Conservation (phyloP, 345 rosid genomes). For the Gossypioides kirkii region DNA sequence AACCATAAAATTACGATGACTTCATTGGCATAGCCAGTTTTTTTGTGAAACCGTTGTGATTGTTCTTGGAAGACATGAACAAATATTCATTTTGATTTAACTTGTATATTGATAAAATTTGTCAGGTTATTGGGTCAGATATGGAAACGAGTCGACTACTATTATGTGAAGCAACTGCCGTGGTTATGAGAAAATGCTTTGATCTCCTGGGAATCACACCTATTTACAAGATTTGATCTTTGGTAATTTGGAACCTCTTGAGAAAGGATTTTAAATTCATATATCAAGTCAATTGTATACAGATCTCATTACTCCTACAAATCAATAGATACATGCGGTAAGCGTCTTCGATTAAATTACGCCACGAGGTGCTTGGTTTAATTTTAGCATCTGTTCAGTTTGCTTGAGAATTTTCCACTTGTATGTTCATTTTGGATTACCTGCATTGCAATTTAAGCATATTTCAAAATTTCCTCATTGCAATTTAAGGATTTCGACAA, state of each 20-base stretch:
- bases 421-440: background rate
- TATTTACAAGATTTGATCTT: slow-evolving; percentile 66
- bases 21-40: background rate
- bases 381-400: background rate
- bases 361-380: too few species aligned
- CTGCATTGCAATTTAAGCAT: background rate
- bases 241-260: too few species aligned
- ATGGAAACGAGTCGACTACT: slow-evolving; percentile 80
- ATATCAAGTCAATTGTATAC: too few species aligned
- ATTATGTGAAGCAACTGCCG: slow-evolving; percentile 85
- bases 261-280: too few species aligned
- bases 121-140: slow-evolving; percentile 73
- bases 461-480: background rate
- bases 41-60: background rate
- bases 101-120: slow-evolving; percentile 12
- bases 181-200: slow-evolving; percentile 90
- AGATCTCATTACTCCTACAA: too few species aligned
- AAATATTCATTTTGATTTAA: background rate
- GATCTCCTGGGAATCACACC: slow-evolving; percentile 71
- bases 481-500: background rate
- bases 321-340: too few species aligned
- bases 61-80: too few species aligned
- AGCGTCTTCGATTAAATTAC: too few species aligned
- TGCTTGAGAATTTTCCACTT: background rate
- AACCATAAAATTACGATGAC: background rate